These are phyloP conservation scores for Cerioporus squamosus DNA, from an alignment of 1,284 basidiomycete species.

Conservation along the genomic window DNA sequence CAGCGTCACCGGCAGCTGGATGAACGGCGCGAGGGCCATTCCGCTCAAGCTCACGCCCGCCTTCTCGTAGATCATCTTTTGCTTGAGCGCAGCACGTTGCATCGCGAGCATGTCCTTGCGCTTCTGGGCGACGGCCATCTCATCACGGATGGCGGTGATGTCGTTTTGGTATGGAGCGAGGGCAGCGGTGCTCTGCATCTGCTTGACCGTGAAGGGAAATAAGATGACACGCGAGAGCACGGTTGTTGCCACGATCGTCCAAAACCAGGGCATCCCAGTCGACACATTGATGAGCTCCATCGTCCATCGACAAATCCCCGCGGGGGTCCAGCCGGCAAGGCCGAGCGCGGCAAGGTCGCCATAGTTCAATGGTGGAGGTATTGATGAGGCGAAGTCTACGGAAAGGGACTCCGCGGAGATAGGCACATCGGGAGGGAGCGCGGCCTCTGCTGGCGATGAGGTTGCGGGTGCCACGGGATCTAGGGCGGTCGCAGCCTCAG, in stretches of 20 bases:
- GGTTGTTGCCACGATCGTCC: conserved; percentile 77
- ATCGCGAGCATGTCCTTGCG: conserved; percentile 57
- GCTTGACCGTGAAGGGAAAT: conserved; percentile 72
- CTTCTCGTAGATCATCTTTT: conserved; percentile 68
- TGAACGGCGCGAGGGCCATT: conserved; percentile 62
- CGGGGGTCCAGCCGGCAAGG: conserved; percentile 62
- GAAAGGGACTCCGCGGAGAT: conserved; percentile 10
- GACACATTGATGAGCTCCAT: conserved; percentile 78
- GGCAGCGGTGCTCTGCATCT: conserved; percentile 70
- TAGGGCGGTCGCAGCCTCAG: conserved; percentile 12
- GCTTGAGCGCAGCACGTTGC: conserved; percentile 58
- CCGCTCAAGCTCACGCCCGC: conserved; percentile 71
- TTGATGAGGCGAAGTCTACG: conserved; percentile 9
- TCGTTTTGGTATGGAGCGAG: conserved; percentile 69
- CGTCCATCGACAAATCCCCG: conserved; percentile 43
- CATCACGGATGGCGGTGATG: conserved; percentile 58
- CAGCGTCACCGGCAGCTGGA: conserved; percentile 83
- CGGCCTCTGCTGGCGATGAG: conserved; percentile 11
- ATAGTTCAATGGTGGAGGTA: conserved; percentile 57
- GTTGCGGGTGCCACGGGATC: conserved; percentile 10
- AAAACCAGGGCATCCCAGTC: conserved; percentile 86
- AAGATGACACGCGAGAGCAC: conserved; percentile 71
- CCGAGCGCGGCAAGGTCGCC: conserved; percentile 84
- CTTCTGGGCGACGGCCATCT: conserved; percentile 42
- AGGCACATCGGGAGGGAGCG: conserved; percentile 4